Base-by-base conservation (phyloP, 2,329 filamentous ascomycete genomes). In the Pyrenophora teres region DNA sequence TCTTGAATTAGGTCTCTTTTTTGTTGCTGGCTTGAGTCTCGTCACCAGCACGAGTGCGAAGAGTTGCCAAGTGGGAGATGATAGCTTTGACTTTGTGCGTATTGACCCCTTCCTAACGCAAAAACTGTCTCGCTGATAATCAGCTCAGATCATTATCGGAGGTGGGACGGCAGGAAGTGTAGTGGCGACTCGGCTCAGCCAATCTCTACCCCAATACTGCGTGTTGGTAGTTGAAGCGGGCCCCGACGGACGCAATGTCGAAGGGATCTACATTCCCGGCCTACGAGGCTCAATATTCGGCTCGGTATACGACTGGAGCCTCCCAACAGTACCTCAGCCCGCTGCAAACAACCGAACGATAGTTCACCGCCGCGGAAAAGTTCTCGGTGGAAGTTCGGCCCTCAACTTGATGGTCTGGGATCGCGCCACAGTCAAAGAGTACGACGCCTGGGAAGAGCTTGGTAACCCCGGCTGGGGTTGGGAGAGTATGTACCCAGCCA, bases 391-490 rank as follows among this genome's bases (percentile, higher is more conserved):
- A 2, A 67, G 70, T 12, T 64, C 62, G 15, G 67, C 66, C 3
- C 55, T 74, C 31, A 74, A 75, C 50, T 64, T 70, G 9, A 67
- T 75, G 59, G 56, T 62, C 18, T 73, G 68, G 55, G 67, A 72
- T 15, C 61, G 73, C 8, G 73, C 61, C 3, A 59, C 57, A n/a
- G 53, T 62, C 13, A 64, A 56, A 3, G 71, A 74, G 45, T 74
- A 72, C 44, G 79, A 86, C 66, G 76, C 76, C 1, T 87, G 84
- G 83, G 79, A 78, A 45, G 68, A 75, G 21, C 68, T 87, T 10
- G 83, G 83, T 0, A 86, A 86, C 57, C 36, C 44, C 33, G 55
- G 59, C 6, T 87, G 84, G 84, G 76, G 77, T 1, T 86, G 80
- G 80, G 69, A 81, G 32, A 71, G 71, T 9, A 57, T 81, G 39